Base-by-base conservation (phyloP, 768 basidiomycete species). In the button mushroom (Agaricus bisporus) region DNA sequence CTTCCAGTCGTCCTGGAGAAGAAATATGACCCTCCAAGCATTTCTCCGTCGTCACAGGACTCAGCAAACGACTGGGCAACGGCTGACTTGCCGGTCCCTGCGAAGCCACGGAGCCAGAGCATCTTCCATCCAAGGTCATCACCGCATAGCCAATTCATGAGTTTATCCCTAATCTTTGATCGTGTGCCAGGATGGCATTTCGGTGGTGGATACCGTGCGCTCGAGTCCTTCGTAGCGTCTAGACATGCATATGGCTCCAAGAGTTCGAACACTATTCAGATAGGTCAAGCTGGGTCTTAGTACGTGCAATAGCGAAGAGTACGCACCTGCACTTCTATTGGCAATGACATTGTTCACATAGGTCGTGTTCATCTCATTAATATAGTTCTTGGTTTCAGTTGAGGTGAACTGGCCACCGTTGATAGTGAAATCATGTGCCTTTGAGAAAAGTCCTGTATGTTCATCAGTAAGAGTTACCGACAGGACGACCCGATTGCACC, bases 41-140 rank as follows among this genome's bases (percentile, higher is more conserved):
- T 28, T 4, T 44, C 36, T 17, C 15, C 8, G 9, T 42, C 12
- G 15, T 12, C 17, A 14, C 46, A 46, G 10, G 28, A 37, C 26
- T 45, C 39, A 17, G 43, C 49, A 38, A 56, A 47, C 3, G 49
- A 46, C 45, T 51, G 43, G 8, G 55, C 42, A 15, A 56, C 41
- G 9, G 55, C 49, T 15, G 55, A 51, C 43, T 56, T 56, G 8
- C 55, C 55, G 2, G 55, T 56, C 8, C 55, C 55, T 2, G 55
- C 55, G 20, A 43, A 36, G 8, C 55, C 55, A 37, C 18, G 43
- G 9, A 56, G 43, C 55, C 55, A 56, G 20, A 46, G 26, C n/a
- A 50, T 37, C 15, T 56, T 39, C 49, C 32, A 39, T n/a, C 28
- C 37, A 4, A 37, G 48, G 11, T 26, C 20, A 6, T 5, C 11